Conservation (phyloP, 176 grass and related monocot species). For the Avena insularis region DNA sequence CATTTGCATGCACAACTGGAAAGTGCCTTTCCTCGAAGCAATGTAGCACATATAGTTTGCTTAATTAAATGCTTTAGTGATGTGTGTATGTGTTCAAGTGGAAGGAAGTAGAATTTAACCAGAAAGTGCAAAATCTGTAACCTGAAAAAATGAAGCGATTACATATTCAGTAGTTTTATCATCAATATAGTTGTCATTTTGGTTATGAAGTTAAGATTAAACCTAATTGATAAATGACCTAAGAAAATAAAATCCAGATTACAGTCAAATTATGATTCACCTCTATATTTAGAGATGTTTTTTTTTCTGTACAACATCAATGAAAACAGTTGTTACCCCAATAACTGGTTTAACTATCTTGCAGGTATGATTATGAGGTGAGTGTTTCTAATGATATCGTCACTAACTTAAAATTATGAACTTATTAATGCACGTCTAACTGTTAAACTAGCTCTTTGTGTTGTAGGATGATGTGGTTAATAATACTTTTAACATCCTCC, state of each 20-base stretch:
- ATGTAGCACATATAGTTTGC: not conserved
- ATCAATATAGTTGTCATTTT: not conserved
- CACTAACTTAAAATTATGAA: not conserved
- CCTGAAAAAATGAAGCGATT: not conserved
- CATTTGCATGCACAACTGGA: not conserved
- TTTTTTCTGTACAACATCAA: not conserved
- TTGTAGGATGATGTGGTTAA: conserved; percentile 81
- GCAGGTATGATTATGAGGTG: conserved; percentile 99
- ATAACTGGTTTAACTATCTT: conserved; percentile 46
- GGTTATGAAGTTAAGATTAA: conserved; percentile 5
- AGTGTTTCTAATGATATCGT: conserved; percentile 43
- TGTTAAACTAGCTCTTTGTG: conserved; percentile 40
- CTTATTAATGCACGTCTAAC: conserved; percentile 19
- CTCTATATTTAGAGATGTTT: not conserved
- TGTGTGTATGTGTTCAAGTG: not conserved
- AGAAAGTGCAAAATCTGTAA: conserved; percentile 23
- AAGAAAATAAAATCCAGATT: not conserved
- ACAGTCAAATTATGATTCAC: not conserved
- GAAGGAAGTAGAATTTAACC: not conserved
- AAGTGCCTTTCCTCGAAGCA: conserved; percentile 10
- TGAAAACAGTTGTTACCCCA: conserved; percentile 6
- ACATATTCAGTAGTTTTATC: conserved; percentile 20
- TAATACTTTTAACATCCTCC: conserved; percentile 82
- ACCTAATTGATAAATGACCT: not conserved
- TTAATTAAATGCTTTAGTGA: conserved; percentile 28